Conservation (phyloP, 345 rosid species). For the Hypericum perforatum region DNA sequence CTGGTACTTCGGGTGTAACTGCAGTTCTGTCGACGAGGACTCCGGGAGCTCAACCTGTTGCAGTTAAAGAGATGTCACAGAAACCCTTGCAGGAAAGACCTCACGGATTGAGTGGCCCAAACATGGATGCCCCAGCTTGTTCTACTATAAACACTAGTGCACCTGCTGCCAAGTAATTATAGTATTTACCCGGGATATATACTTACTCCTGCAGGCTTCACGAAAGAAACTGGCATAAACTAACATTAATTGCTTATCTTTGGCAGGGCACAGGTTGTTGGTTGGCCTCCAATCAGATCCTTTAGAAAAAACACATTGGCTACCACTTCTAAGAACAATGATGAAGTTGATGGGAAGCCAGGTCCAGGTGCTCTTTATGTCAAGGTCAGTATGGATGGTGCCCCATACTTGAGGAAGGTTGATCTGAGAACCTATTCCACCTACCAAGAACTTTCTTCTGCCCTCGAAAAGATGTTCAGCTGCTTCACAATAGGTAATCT, state of each 20-base stretch:
- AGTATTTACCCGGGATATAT: slow-evolving; percentile 13
- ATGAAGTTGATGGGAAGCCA: slow-evolving; percentile 83
- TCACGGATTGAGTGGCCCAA: slow-evolving; percentile 14
- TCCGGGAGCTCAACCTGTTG: slow-evolving; percentile 27
- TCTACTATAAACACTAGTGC: slow-evolving; percentile 40
- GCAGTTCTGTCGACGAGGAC: slow-evolving; percentile 34
- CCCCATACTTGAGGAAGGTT: slow-evolving; percentile 85
- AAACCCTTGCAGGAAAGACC: slow-evolving; percentile 32
- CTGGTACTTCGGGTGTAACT: slow-evolving; percentile 41
- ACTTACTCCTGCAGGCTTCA: neutral
- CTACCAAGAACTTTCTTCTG: slow-evolving; percentile 66
- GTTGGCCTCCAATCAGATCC: slow-evolving; percentile 91
- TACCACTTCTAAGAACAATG: slow-evolving; percentile 57
- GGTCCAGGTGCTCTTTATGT: slow-evolving; percentile 61
- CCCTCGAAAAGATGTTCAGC: slow-evolving; percentile 92
- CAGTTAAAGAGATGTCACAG: slow-evolving; percentile 36
- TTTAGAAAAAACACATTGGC: slow-evolving; percentile 71
- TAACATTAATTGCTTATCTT: slow-evolving; percentile 3
- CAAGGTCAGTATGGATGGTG: slow-evolving; percentile 96
- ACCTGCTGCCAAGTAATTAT: slow-evolving; percentile 79
- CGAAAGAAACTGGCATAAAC: neutral
- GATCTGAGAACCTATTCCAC: slow-evolving; percentile 60
- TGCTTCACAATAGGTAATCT: slow-evolving; percentile 75
- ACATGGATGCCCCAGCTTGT: slow-evolving; percentile 19
- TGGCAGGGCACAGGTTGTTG: slow-evolving; percentile 84